Evolutionary conservation across 495 filamentous ascomycete species (phyloP).

Genomic region (Antarctomyces pellizariae): DNA sequence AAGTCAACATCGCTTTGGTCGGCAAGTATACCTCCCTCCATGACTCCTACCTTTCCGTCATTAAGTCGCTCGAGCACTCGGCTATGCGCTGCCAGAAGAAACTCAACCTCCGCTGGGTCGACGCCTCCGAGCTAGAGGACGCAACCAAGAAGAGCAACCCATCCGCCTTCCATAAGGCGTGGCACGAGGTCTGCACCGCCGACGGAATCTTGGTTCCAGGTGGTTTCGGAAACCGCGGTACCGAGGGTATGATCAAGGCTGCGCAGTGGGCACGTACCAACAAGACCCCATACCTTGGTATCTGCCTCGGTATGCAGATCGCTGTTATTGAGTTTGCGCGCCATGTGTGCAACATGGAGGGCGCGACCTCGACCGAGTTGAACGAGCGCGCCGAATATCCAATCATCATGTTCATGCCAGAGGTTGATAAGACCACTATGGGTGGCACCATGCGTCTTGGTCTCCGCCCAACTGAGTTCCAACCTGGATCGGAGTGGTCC

Average conservation of each 20-base stretch:
- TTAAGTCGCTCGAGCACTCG: conserved; percentile 72
- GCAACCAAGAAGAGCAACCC: conserved; percentile 30
- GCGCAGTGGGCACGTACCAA: conserved; percentile 66
- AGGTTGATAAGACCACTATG: conserved; percentile 46
- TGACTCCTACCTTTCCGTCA: conserved; percentile 60
- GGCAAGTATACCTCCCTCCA: conserved; percentile 74
- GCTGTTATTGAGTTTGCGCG: conserved; percentile 81
- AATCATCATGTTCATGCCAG: conserved; percentile 79
- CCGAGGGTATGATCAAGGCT: conserved; percentile 69
- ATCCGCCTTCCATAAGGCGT: conserved; percentile 66
- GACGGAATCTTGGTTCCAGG: conserved; percentile 43
- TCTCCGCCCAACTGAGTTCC: conserved; percentile 47
- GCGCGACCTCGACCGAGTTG: conserved; percentile 46
- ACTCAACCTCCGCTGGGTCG: conserved; percentile 61
- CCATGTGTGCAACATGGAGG: conserved; percentile 34
- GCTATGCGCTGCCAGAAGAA: conserved; percentile 69
- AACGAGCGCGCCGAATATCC: conserved; percentile 28
- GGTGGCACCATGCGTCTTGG: conserved; percentile 91
- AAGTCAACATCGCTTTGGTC: conserved; percentile 65
- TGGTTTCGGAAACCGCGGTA: conserved; percentile 67
- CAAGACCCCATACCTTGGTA: conserved; percentile 63
- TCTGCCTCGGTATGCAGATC: conserved; percentile 89
- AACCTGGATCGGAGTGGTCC: conserved; percentile 56
- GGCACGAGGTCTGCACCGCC: conserved; percentile 54
- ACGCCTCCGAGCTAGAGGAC: conserved; percentile 61